phyloP scores from a whole-genome alignment of 331 rosid genomes.

The Malus hybrid region DNA sequence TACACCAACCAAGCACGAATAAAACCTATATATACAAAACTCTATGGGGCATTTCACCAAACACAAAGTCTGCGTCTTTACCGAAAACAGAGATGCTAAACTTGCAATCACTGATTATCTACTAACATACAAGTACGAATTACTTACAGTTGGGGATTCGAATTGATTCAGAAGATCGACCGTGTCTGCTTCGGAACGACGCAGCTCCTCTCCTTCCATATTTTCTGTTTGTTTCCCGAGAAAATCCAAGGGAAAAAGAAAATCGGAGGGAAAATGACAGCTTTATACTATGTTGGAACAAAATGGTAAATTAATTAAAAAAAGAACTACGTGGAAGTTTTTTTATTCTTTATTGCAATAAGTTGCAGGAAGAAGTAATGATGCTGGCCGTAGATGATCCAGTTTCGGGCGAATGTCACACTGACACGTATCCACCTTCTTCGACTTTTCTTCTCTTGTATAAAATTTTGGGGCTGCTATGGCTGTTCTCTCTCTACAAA shows the following conservation, averaged over 20 bases:
- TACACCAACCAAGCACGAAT: not conserved
- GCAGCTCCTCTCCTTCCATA: not conserved
- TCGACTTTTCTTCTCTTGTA: too few species aligned
- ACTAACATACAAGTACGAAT: not conserved
- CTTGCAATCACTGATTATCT: not conserved
- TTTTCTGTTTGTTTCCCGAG: not conserved
- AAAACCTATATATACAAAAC: not conserved
- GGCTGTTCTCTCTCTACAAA: too few species aligned
- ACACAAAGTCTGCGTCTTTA: not conserved
- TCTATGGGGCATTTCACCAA: not conserved
- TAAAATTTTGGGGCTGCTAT: too few species aligned
- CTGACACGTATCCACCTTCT: too few species aligned
- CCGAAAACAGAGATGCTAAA: not conserved
- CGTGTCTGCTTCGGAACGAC: slow-evolving; percentile 16
- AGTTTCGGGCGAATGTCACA: too few species aligned
- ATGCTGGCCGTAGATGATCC: too few species aligned
- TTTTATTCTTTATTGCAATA: too few species aligned
- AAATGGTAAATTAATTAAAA: too few species aligned
- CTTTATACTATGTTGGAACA: too few species aligned
- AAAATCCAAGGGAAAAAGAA: not conserved
- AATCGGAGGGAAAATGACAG: too few species aligned
- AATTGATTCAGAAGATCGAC: slow-evolving; percentile 44
- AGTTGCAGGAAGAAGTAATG: too few species aligned
- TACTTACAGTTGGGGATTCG: slow-evolving; percentile 68
- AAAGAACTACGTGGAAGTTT: too few species aligned